These are phyloP conservation scores for Lizonia empirigonia DNA, from an alignment of 2,329 filamentous ascomycete species.

Conservation along the genomic window DNA sequence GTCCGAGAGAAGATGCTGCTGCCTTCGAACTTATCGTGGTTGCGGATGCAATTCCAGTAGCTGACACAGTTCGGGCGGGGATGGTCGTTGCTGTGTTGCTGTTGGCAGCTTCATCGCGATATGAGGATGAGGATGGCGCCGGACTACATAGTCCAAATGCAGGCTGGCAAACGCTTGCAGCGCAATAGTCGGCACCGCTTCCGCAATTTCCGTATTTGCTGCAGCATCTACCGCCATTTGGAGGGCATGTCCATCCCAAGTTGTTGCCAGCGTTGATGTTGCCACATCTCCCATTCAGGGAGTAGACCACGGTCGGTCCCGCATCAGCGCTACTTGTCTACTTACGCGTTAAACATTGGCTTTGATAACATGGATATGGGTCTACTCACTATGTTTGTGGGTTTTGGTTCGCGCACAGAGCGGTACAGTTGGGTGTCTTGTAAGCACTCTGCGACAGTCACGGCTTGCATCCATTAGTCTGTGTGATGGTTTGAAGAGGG, in stretches of 20 bases:
- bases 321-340: neutral
- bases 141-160: neutral
- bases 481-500: neutral
- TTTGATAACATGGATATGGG: no score
- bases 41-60: no score
- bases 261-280: conserved; percentile 16
- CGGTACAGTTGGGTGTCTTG: conserved; percentile 11
- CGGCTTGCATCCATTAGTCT: conserved; percentile 3
- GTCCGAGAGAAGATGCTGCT: neutral
- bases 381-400: no score
- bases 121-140: neutral
- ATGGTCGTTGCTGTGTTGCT: neutral
- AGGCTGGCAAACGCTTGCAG: neutral
- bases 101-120: neutral
- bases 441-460: conserved; percentile 10
- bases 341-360: no score
- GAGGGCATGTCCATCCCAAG: conserved; percentile 14
- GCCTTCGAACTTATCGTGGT: neutral
- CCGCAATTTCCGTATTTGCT: conserved; percentile 1
- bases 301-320: conserved; percentile 6
- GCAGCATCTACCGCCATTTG: conserved; percentile 14
- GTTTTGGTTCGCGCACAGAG: neutral
- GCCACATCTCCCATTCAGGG: conserved; percentile 17
- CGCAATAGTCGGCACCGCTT: neutral
- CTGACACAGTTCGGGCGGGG: neutral